Conservation (phyloP, 1,284 basidiomycete species). For the Cryptococcus sp. region DNA sequence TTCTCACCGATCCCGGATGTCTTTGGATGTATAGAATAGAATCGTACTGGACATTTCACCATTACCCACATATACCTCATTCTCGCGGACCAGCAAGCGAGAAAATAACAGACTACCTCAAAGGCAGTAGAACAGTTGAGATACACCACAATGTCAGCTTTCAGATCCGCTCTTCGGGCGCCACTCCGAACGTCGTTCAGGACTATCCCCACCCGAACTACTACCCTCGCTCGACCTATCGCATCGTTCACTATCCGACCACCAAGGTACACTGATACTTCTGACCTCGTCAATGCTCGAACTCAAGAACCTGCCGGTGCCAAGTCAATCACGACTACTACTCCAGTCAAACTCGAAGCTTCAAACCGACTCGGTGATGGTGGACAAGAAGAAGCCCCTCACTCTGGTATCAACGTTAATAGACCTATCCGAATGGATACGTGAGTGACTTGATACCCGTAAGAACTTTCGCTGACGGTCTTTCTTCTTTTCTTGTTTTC, state of each 20-base stretch:
- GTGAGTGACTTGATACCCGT: constrained; percentile 26
- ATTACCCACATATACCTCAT: no score
- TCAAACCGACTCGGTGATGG: constrained; percentile 26
- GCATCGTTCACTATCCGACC: constrained; percentile 10
- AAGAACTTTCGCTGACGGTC: constrained; percentile 1
- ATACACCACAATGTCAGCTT: constrained; percentile 17
- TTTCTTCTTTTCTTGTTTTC: neutral
- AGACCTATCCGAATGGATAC: constrained; percentile 37
- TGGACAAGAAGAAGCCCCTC: constrained; percentile 33
- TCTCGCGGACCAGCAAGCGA: no score
- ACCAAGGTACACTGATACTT: neutral
- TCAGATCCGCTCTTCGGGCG: constrained; percentile 19
- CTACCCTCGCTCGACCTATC: constrained; percentile 4
- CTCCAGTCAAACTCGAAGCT: constrained; percentile 13
- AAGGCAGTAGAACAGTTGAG: no score
- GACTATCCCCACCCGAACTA: neutral
- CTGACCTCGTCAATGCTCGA: neutral
- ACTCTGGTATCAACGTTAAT: constrained; percentile 42
- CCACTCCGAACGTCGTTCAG: constrained; percentile 8
- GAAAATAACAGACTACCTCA: no score
- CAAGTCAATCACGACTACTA: constrained; percentile 9
- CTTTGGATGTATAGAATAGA: no score
- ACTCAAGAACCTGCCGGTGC: neutral
- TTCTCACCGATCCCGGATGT: no score
- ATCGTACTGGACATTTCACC: no score